Percentiles rank a stretch among this genome's conserved stretches.
These are phyloP conservation scores for Guadua angustifolia DNA, from an alignment of 176 grass and related monocot genomes.

Conservation along the genomic window DNA sequence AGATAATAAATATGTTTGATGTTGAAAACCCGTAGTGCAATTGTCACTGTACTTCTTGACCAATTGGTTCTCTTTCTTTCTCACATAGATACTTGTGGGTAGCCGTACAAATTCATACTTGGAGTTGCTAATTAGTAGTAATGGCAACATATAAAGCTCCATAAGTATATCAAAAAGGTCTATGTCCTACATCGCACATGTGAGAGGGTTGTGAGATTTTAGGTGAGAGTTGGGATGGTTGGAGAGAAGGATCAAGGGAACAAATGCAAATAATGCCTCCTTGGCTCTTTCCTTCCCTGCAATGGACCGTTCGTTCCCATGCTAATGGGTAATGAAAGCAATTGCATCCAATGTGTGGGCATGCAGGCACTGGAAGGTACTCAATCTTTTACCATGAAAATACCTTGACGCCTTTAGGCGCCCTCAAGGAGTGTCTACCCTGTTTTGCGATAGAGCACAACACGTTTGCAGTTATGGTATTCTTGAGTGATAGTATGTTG, in stretches of 20 bases:
- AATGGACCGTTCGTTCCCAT: not conserved
- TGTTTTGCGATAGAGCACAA: not conserved
- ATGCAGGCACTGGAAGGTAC: not conserved
- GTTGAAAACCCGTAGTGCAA: too few relatives aligned
- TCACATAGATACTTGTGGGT: not conserved
- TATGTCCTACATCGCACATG: not conserved
- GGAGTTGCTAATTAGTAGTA: not conserved
- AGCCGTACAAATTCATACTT: not conserved
- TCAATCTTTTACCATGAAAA: not conserved
- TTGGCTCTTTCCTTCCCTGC: not conserved
- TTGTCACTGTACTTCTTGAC: too few relatives aligned
- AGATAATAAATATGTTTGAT: too few relatives aligned
- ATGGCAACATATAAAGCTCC: not conserved
- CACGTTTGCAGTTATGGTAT: not conserved
- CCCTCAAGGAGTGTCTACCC: constrained; percentile 15
- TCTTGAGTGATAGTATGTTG: not conserved
- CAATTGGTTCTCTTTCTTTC: not conserved
- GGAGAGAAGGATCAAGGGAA: not conserved
- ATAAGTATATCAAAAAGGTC: not conserved
- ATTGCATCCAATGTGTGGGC: not conserved
- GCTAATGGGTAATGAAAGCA: not conserved
- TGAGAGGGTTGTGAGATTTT: not conserved
- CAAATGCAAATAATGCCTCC: not conserved
- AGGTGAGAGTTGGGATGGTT: not conserved
- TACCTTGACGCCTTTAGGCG: not conserved